Evolutionary conservation across 352 stramenopile genomes (phyloP), one percentile per base, ranked within the genome.

Genomic region (Peronospora tabacina): DNA sequence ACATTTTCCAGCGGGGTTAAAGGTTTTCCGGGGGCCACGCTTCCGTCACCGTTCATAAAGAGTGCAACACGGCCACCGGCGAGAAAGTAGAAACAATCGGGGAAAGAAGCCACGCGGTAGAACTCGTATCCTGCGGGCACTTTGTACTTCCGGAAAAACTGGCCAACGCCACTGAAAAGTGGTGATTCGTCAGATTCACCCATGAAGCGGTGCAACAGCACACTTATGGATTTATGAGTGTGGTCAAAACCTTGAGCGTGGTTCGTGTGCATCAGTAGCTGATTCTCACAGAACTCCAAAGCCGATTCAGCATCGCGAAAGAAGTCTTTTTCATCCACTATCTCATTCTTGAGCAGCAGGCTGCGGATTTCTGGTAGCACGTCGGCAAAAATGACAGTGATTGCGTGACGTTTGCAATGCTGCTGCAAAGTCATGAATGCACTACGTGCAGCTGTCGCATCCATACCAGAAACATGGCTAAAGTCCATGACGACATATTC

Each of bases 401-500:
- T 85, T 8, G 63, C 58, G 52, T 90, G 55, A 35, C 61, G 68
- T 49, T 83, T 86, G 63, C 79, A 92, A 38, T 86, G 62, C 40
- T 92, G 76, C 61, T 83, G 74, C 30, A 92, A 49, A 40, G 89
- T 89, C 78, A 90, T 88, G 44, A 94, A 82, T 22, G 73, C 85
- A 20, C 69, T 84, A 12, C 83, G 81, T 19, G 82, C 81, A 5
- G 82, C 83, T 6, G 85, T 94, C 2, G 82, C 82, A 55, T 95
- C 85, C 77, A 95, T 94, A 26, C 84, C 85, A 13, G 84, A 90
- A 26, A 94, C 85, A 33, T 74, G 80, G 13, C 58, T 79, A 47
- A 95, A 95, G 44, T 95, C 84, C 66, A 95, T 85, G 17, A 95
- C 81, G n/a, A 95, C 64, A 47, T 82, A 90, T 57, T 88, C 66